A percentile compares a stretch with the other conserved stretches of the same genome.
phyloP scores from a whole-genome alignment of 306 rosid genomes.

The Crotalaria pallida region DNA sequence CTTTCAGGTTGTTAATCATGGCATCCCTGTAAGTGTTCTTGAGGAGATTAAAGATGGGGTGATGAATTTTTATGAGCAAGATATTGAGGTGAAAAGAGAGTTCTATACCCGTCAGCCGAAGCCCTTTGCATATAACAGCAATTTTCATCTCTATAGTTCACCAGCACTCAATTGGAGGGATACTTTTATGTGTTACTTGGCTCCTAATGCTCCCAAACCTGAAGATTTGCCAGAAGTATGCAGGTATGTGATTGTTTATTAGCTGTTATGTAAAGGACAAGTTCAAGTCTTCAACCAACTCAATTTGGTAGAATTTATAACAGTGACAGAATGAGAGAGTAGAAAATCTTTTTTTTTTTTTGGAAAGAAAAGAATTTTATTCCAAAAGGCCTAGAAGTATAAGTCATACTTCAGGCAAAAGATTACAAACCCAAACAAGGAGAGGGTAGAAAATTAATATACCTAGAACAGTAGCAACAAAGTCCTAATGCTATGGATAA shows the following conservation, averaged over 20 bases:
- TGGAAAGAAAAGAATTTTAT: too few relatives aligned
- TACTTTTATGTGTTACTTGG: not conserved
- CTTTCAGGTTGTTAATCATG: constrained; percentile 36
- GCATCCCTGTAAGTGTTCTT: constrained; percentile 30
- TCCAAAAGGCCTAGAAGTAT: too few relatives aligned
- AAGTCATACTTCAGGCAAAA: too few relatives aligned
- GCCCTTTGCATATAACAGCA: not conserved
- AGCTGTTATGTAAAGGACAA: too few relatives aligned
- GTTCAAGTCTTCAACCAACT: too few relatives aligned
- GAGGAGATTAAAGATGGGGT: constrained; percentile 31
- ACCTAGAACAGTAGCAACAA: too few relatives aligned
- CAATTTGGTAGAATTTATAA: too few relatives aligned
- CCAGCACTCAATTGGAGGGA: constrained; percentile 39
- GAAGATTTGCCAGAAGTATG: constrained; percentile 25
- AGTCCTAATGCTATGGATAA: too few relatives aligned
- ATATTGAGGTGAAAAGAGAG: not conserved
- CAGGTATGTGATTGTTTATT: constrained; percentile 15
- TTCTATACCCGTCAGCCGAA: constrained; percentile 8
- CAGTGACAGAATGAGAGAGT: too few relatives aligned
- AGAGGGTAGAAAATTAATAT: too few relatives aligned
- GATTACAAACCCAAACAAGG: too few relatives aligned
- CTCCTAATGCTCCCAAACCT: constrained; percentile 23
- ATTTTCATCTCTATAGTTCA: constrained; percentile 24
- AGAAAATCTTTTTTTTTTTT: too few relatives aligned
- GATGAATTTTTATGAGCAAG: constrained; percentile 21